Evolutionary conservation across 176 grass and related monocot genomes (phyloP).

Genomic region (Ampelocalamus luodianensis): DNA sequence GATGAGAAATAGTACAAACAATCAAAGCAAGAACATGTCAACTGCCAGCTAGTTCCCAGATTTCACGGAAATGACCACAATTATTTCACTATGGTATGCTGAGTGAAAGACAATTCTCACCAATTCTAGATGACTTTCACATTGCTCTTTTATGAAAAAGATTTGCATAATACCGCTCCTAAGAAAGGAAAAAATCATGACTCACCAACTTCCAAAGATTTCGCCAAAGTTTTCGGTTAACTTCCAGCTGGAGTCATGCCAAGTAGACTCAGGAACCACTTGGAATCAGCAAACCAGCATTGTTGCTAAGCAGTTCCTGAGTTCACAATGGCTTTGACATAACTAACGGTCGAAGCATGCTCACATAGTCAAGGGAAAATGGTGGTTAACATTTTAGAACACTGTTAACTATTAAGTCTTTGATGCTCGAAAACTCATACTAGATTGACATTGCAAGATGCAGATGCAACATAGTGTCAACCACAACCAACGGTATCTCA

Average conservation of each 20-base stretch:
- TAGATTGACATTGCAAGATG: background rate
- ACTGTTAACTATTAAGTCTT: background rate
- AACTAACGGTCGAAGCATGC: background rate
- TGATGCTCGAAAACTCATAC: background rate
- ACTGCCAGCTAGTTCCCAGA: background rate
- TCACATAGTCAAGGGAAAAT: background rate
- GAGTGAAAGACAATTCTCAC: background rate
- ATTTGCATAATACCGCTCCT: background rate
- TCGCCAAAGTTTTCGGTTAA: background rate
- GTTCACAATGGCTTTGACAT: slow-evolving; percentile 3
- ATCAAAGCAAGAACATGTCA: background rate
- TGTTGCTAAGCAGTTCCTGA: background rate
- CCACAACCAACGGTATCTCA: background rate
- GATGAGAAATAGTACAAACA: background rate
- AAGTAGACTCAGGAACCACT: background rate
- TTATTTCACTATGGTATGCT: slow-evolving; percentile 2
- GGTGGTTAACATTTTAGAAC: background rate
- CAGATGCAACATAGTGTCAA: slow-evolving; percentile 1
- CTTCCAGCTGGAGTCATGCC: background rate
- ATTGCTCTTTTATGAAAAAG: background rate
- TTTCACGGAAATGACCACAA: background rate
- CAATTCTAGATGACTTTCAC: background rate
- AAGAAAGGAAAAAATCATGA: background rate
- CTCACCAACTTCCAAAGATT: background rate
- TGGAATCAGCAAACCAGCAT: background rate